phyloP scores from a whole-genome alignment of 768 basidiomycete species.

The Trichaptum fuscoviolaceum region DNA sequence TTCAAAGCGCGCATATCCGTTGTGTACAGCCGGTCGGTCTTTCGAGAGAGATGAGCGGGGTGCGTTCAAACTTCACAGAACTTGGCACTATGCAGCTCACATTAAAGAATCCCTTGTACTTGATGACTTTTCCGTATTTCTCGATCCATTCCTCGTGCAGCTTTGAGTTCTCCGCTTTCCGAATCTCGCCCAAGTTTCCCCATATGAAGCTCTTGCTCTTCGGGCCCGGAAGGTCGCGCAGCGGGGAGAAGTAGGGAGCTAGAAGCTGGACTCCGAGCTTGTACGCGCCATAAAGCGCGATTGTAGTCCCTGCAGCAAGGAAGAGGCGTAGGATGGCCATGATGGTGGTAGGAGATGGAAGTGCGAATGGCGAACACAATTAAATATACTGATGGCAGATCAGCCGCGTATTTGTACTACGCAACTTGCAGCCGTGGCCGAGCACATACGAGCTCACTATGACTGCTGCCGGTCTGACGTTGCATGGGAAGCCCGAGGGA shows the following conservation, averaged over 20 bases:
- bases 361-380: background rate
- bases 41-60: background rate
- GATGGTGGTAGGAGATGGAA: background rate
- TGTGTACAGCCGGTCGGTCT: constrained; percentile 44
- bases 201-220: constrained; percentile 38
- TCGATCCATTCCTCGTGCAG: constrained; percentile 43
- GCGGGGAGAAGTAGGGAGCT: constrained; percentile 25
- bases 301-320: background rate
- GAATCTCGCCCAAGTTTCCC: constrained; percentile 44
- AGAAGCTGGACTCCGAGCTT: background rate
- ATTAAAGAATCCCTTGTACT: constrained; percentile 39
- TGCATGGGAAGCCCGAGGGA: no score
- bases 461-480: no score
- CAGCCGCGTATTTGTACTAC: no score
- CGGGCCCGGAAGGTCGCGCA: constrained; percentile 51
- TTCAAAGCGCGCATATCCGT: constrained; percentile 57
- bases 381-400: no score
- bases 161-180: constrained; percentile 30
- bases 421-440: no score
- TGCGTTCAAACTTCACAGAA: background rate
- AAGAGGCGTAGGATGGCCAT: background rate
- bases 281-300: background rate
- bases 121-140: constrained; percentile 43
- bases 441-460: no score
- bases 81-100: constrained; percentile 25